Conservation (phyloP, 1,139 yeast genomes). For the Yamadazyma friedrichii region DNA sequence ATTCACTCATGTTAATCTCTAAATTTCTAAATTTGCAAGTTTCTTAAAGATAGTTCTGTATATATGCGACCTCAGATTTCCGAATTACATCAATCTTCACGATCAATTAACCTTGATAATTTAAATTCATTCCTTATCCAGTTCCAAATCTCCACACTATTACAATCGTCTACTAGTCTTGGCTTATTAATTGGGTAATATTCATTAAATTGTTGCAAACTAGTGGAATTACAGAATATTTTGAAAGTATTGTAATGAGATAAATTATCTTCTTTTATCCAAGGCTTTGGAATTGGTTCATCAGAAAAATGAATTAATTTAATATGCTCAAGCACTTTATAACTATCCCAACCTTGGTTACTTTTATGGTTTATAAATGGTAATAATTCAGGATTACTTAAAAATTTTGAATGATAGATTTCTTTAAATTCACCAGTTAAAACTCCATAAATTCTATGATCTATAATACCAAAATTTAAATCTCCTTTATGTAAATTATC, state of each 20-base stretch:
- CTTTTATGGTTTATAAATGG: slow-evolving; percentile 26
- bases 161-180: slow-evolving; percentile 32
- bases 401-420: slow-evolving; percentile 21
- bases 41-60: no score
- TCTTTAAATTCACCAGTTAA: slow-evolving; percentile 50
- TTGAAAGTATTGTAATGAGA: slow-evolving; percentile 25
- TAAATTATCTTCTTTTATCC: slow-evolving; percentile 28
- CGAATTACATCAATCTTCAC: slow-evolving; percentile 4
- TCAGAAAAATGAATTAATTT: slow-evolving; percentile 44
- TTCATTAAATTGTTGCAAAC: slow-evolving; percentile 15
- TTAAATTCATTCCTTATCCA: slow-evolving; percentile 18
- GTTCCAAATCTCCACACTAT: slow-evolving; percentile 32
- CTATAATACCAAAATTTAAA: slow-evolving; percentile 32
- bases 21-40: no score
- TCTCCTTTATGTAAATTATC: slow-evolving; percentile 5
- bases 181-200: slow-evolving; percentile 29
- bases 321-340: slow-evolving; percentile 16
- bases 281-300: slow-evolving; percentile 49
- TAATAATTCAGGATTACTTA: slow-evolving; percentile 32
- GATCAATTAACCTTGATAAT: background rate
- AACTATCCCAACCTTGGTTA: slow-evolving; percentile 29
- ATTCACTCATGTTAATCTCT: no score
- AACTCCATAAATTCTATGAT: slow-evolving; percentile 47
- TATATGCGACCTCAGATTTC: background rate
- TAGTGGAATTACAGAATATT: slow-evolving; percentile 24